Base-by-base conservation (phyloP, 768 basidiomycete genomes). In the Serendipita vermifera region DNA sequence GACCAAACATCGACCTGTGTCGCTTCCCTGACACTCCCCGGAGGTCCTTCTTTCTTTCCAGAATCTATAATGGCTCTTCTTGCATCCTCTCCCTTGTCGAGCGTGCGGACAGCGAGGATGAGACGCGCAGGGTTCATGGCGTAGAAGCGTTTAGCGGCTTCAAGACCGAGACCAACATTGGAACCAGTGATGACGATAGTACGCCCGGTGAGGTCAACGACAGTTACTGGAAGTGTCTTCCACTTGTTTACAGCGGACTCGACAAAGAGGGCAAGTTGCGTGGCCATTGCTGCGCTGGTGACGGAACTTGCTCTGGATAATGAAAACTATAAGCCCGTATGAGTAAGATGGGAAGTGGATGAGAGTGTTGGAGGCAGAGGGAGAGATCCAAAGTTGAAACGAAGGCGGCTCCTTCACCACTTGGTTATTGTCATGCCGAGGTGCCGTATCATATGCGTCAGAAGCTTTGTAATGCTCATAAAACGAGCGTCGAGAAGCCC, bases 51-150 rank as follows among this genome's bases (percentile, higher is more conserved):
- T 22, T 9, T 26, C 5, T 20, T 51, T 3, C 40, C 20, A 3
- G 32, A 15, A n/a, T 14, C 33, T 55, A 33, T 33, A 11, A 55
- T 39, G 15, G 17, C 33, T 14, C 27, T 31, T 24, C 36, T 38
- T 20, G 59, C 54, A 0, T 11, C 55, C 40, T 64, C 58, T 9
- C 66, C 71, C 57, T 65, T 70, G 33, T 38, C 46, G 51, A 55
- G 27, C 48, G 64, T 63, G 33, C 73, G 63, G 56, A 72, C 68
- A 3, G 68, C 72, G 11, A 68, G 62, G 55, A 73, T 58, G 1
- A 73, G 61, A 20, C 60, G 39, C 17, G 57, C 67, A 4, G 71
- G 68, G 4, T 46, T 53, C 67, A 72, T 66, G 15, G 58, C 55
- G 1, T 66, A 66, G 38, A 73, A 61, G 55, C 69, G 66, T 22